Conservation (phyloP, 2,329 filamentous ascomycete genomes). For the Apiospora rasikravindrae region DNA sequence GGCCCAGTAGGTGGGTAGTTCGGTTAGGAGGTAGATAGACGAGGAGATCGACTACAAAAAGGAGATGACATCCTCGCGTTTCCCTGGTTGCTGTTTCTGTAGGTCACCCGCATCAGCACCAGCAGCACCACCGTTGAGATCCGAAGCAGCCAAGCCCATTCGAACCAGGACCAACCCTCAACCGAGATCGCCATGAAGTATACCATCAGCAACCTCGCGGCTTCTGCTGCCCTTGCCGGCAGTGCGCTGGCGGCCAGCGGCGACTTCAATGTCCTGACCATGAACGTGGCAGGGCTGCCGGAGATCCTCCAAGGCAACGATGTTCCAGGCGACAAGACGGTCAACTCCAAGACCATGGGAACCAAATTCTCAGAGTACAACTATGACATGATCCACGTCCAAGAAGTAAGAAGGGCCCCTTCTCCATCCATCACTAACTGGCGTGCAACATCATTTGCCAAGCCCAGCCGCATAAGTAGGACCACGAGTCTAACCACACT, state of each 20-base stretch:
- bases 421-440: conserved; percentile 20
- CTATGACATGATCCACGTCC: conserved; percentile 68
- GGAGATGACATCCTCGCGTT: background rate
- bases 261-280: conserved; percentile 37
- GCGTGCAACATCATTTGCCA: background rate
- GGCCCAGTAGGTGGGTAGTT: background rate
- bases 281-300: conserved; percentile 39
- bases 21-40: background rate
- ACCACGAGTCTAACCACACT: background rate
- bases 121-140: background rate
- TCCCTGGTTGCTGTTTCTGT: background rate
- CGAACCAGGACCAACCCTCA: background rate
- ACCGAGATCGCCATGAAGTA: conserved; percentile 19
- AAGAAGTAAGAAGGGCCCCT: conserved; percentile 53
- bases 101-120: conserved; percentile 7
- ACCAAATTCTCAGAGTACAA: conserved; percentile 58
- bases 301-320: conserved; percentile 61
- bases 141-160: background rate
- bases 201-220: conserved; percentile 11
- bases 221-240: conserved; percentile 19
- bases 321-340: conserved; percentile 65
- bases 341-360: conserved; percentile 63
- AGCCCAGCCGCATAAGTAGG: background rate
- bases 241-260: conserved; percentile 27
- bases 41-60: background rate